Percentiles rank a stretch among this genome's conserved stretches.
Conservation (phyloP, 2,329 filamentous ascomycete genomes). For the Claviceps digitariae region DNA sequence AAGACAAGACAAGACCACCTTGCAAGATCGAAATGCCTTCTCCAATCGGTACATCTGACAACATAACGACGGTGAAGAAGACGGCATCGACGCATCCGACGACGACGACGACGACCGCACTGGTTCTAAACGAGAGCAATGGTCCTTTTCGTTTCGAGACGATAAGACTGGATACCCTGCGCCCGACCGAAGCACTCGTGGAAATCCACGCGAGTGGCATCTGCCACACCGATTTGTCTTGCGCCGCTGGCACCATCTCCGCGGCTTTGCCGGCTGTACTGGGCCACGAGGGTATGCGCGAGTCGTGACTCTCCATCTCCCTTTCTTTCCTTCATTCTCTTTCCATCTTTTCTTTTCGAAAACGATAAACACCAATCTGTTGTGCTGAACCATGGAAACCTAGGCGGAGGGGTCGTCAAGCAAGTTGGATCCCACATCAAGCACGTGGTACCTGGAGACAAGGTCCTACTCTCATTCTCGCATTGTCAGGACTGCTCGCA, state of each 20-base stretch:
- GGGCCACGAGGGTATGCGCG: not conserved
- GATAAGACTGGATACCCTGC: not conserved
- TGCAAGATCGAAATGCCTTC: not conserved
- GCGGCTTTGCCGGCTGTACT: not conserved
- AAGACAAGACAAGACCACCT: not conserved
- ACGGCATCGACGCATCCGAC: too few relatives aligned
- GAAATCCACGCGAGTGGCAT: conserved; percentile 1
- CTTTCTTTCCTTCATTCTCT: not conserved
- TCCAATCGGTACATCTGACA: not conserved
- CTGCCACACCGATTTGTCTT: conserved; percentile 2
- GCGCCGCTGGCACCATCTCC: not conserved
- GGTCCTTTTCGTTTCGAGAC: not conserved
- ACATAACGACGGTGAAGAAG: not conserved
- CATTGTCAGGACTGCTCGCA: not conserved
- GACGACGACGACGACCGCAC: not conserved
- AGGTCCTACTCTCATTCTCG: not conserved
- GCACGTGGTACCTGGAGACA: not conserved
- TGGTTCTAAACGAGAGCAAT: not conserved
- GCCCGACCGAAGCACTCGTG: not conserved
- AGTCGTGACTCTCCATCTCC: too few relatives aligned
- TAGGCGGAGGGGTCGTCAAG: not conserved
- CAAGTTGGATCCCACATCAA: not conserved
- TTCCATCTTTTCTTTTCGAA: not conserved
- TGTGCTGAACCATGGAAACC: not conserved
- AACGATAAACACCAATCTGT: not conserved